Evolutionary conservation across 2,329 filamentous ascomycete genomes (phyloP).

Genomic region (Phialemonium atrogriseum): DNA sequence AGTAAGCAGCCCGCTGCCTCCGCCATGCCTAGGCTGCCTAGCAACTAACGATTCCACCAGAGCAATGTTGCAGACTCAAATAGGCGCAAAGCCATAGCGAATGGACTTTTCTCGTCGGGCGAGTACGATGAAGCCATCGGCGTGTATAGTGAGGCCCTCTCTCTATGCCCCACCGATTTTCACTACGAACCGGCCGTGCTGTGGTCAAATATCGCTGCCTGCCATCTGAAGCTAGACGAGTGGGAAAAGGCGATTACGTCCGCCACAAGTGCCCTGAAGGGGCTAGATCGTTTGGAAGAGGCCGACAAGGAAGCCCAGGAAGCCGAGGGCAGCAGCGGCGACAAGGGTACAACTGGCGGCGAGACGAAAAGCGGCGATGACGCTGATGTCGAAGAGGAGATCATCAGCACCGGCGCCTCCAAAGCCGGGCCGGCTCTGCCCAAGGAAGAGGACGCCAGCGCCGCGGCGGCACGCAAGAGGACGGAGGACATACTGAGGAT

Average conservation of each 20-base stretch:
- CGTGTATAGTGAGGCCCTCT: conserved; percentile 73
- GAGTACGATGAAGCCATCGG: conserved; percentile 71
- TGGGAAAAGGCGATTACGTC: conserved; percentile 76
- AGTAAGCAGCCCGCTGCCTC: conserved; percentile 26
- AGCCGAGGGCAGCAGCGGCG: conserved; percentile 30
- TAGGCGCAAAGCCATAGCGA: conserved; percentile 65
- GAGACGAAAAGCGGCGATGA: too few species aligned
- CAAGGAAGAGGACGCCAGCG: conserved; percentile 17
- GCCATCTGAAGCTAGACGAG: conserved; percentile 73
- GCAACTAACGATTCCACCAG: conserved; percentile 26
- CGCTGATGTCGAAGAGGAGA: conserved; percentile 44
- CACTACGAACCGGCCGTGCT: conserved; percentile 84
- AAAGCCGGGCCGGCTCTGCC: conserved; percentile 33
- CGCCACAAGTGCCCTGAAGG: conserved; percentile 65
- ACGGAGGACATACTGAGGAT: conserved; percentile 65
- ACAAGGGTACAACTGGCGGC: too few species aligned
- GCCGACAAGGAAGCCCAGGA: conserved; percentile 37
- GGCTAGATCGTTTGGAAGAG: conserved; percentile 54
- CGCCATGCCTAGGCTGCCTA: background rate
- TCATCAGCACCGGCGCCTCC: conserved; percentile 50
- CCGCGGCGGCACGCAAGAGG: conserved; percentile 24
- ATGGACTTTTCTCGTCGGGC: conserved; percentile 65
- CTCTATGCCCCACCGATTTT: conserved; percentile 73
- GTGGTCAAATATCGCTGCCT: conserved; percentile 82
- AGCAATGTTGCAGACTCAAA: conserved; percentile 64